A percentile compares a stretch with the other conserved stretches of the same genome.
Conservation (phyloP, 2,329 filamentous ascomycete species). For the Akanthomyces uredinophilus region DNA sequence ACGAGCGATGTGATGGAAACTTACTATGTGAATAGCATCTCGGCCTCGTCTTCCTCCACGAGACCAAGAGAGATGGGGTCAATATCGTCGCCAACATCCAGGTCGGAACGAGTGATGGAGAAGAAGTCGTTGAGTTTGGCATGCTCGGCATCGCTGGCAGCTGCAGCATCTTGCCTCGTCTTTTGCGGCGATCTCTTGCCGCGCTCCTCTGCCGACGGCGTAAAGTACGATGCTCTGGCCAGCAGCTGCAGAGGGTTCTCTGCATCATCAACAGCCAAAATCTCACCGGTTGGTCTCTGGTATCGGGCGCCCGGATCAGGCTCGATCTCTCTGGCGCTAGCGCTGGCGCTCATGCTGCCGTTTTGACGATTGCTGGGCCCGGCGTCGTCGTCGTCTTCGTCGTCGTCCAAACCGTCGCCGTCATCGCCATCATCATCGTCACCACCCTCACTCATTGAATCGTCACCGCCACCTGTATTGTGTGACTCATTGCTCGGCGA, state of each 20-base stretch:
- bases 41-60: slow-evolving; percentile 60
- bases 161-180: slow-evolving; percentile 11
- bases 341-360: background rate
- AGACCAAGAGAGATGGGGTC: slow-evolving; percentile 67
- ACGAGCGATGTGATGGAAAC: slow-evolving; percentile 21
- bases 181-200: slow-evolving; percentile 25
- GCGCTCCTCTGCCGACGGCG: slow-evolving; percentile 41
- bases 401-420: slow-evolving; percentile 20
- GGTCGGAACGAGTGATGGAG: slow-evolving; percentile 54
- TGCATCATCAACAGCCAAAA: slow-evolving; percentile 62
- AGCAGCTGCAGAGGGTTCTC: slow-evolving; percentile 71
- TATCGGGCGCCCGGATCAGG: background rate
- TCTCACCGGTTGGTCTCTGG: slow-evolving; percentile 37
- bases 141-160: slow-evolving; percentile 26
- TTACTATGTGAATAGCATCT: slow-evolving; percentile 60
- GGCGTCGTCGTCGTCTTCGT: slow-evolving; percentile 22
- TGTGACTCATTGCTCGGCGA: slow-evolving; percentile 18
- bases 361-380: background rate
- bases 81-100: slow-evolving; percentile 59
- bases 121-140: slow-evolving; percentile 58
- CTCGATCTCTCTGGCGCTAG: background rate
- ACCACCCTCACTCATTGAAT: slow-evolving; percentile 24
- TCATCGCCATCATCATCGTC: slow-evolving; percentile 20
- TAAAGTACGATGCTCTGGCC: slow-evolving; percentile 65
- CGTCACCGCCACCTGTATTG: slow-evolving; percentile 12